phyloP scores from a whole-genome alignment of 1,284 basidiomycete species.

The Tylopilus orsonianus region DNA sequence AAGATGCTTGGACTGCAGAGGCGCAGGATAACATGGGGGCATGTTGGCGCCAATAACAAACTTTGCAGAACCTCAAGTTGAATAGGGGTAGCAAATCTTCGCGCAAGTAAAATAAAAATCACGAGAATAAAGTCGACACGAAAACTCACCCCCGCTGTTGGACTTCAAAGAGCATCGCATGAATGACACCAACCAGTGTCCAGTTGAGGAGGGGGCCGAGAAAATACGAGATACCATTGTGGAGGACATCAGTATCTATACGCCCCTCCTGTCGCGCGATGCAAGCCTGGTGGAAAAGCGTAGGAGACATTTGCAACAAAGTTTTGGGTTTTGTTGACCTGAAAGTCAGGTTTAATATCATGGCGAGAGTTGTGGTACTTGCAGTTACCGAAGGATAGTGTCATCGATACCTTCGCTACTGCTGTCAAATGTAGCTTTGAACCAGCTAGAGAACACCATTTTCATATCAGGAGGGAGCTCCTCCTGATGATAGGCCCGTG shows the following conservation, averaged over 20 bases:
- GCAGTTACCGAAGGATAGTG: constrained; percentile 62
- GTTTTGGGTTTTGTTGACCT: constrained; percentile 71
- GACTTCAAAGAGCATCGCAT: constrained; percentile 60
- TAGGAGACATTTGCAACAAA: constrained; percentile 63
- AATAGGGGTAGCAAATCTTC: constrained; percentile 38
- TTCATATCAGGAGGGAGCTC: constrained; percentile 50
- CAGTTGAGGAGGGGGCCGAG: constrained; percentile 69
- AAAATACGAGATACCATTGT: constrained; percentile 77
- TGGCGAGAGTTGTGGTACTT: background rate
- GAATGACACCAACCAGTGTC: constrained; percentile 74
- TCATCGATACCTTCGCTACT: constrained; percentile 81
- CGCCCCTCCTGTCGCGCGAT: constrained; percentile 45
- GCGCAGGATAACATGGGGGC: constrained; percentile 62
- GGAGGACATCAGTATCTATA: constrained; percentile 63
- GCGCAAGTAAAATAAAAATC: background rate
- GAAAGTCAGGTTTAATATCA: constrained; percentile 8
- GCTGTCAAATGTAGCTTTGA: constrained; percentile 72
- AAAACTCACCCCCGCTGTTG: constrained; percentile 52
- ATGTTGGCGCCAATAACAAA: constrained; percentile 59
- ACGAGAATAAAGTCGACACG: background rate
- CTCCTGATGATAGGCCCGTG: constrained; percentile 42
- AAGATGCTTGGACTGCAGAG: constrained; percentile 62
- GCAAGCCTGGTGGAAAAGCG: constrained; percentile 65
- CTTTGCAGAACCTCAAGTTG: constrained; percentile 66
- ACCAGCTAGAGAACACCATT: constrained; percentile 58